These are phyloP conservation scores for Ophiostoma australiae DNA, from an alignment of 2,329 filamentous ascomycete species.

Conservation along the genomic window DNA sequence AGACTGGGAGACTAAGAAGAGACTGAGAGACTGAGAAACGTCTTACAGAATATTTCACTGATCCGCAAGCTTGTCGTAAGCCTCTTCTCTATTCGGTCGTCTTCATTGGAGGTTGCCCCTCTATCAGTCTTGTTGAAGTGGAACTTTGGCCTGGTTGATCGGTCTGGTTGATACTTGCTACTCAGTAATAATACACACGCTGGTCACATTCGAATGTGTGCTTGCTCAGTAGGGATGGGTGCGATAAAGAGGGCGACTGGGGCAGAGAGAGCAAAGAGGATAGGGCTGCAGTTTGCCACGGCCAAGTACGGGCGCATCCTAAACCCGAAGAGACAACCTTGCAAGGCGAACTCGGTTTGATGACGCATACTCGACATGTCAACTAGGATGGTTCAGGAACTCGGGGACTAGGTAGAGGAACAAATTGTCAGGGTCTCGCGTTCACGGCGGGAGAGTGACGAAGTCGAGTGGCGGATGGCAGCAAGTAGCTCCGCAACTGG, in stretches of 20 bases:
- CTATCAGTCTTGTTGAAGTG: background rate
- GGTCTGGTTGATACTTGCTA: too few relatives aligned
- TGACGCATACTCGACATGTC: slow-evolving; percentile 5
- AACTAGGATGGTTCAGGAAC: background rate
- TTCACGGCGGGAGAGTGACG: background rate
- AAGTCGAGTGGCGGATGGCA: background rate
- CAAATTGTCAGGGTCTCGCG: background rate
- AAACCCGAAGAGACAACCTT: background rate
- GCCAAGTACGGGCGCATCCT: background rate
- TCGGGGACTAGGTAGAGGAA: background rate
- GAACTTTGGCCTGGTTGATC: background rate
- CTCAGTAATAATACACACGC: too few relatives aligned
- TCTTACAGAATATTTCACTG: background rate
- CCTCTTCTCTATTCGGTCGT: background rate
- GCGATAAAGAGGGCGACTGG: too few relatives aligned
- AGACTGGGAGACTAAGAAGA: background rate
- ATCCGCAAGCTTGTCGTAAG: background rate
- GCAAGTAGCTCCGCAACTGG: background rate
- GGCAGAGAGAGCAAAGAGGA: background rate
- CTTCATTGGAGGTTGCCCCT: background rate
- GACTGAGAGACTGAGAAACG: background rate
- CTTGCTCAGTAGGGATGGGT: too few relatives aligned
- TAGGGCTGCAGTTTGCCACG: background rate
- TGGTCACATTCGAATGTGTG: background rate
- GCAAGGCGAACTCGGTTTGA: background rate